These are phyloP conservation scores for Crithidia expoeki DNA, from an alignment of 208 protist species.

Conservation along the genomic window DNA sequence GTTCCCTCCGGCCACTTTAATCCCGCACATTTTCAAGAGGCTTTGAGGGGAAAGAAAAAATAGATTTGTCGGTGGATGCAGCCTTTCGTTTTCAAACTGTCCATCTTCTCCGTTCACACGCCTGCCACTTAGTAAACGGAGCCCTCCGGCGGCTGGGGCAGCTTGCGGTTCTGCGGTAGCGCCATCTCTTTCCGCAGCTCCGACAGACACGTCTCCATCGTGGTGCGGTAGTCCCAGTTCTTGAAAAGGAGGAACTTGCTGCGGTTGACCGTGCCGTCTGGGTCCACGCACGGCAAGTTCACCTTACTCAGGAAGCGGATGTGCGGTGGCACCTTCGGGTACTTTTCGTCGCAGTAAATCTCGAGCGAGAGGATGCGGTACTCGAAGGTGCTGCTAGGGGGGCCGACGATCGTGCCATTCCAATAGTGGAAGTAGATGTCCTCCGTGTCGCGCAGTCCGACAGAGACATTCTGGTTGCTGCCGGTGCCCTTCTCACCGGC, in stretches of 20 bases:
- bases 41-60: not conserved
- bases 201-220: constrained; percentile 90
- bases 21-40: no score
- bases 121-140: constrained; percentile 64
- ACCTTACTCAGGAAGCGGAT: constrained; percentile 86
- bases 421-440: constrained; percentile 93
- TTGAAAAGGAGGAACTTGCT: constrained; percentile 75
- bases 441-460: constrained; percentile 85
- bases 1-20: no score
- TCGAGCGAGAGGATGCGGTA: constrained; percentile 88
- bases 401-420: constrained; percentile 92
- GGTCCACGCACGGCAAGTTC: constrained; percentile 85
- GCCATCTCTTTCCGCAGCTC: constrained; percentile 89
- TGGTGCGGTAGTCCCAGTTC: constrained; percentile 79
- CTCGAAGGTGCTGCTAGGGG: constrained; percentile 88
- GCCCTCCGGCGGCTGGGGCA: constrained; percentile 85
- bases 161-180: constrained; percentile 78
- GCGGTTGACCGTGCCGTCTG: constrained; percentile 79
- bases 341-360: constrained; percentile 91
- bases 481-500: constrained; percentile 91
- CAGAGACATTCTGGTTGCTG: constrained; percentile 87
- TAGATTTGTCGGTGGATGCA: no score
- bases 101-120: not conserved
- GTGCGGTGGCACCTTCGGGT: constrained; percentile 84
- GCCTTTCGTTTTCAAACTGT: not conserved